Evolutionary conservation across 2,329 filamentous ascomycete species (phyloP), one percentile per base, ranked within the genome.

Genomic region (Harringtonia aguacate): DNA sequence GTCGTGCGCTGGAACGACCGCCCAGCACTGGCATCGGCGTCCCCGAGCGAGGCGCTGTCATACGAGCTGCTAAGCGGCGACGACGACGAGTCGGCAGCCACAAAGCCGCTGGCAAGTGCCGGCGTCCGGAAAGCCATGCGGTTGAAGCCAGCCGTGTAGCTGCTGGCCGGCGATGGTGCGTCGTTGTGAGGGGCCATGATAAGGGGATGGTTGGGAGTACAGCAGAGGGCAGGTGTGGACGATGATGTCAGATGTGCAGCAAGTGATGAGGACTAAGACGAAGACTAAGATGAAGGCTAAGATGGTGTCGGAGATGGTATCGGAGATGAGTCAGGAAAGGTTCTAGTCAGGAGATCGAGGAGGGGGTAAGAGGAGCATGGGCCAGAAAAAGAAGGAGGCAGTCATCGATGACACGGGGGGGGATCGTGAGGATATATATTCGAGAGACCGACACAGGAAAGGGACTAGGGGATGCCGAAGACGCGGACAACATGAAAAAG

Each of bases 111-210:
- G 31, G 10, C 8, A 41, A 4, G 27, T 12, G 27, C 17, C 10
- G 37, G n/a, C 12, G 22, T 24, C 41, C 61, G 60, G 53, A 62
- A 59, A 22, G 55, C 48, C 44, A 61, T 59, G 31, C 55, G 52
- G 52, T 62, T 61, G 53, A 68, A 68, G 41, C 61, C 58, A 48
- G 60, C 55, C n/a, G 62, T 61, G 53, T 64, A 70, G 58, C 64
- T 68, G 34, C 62, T 61, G 33, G 61, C 54, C n/a, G 67, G 63
- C n/a, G 67, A 70, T 21, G 63, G 64, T 28, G 65, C 62, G 52
- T 71, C 65, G 51, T 64, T 69, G 55, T 71, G 67, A 33, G 67
- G 68, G 49, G 67, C 55, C 68, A 71, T 70, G 47, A 38, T 54
- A 39, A 30, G 21, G 4, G 22, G n/a, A 17, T n/a, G n/a, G 24